phyloP scores from a whole-genome alignment of 108 stramenopile species.

The Chaetoceros tenuissimus region DNA sequence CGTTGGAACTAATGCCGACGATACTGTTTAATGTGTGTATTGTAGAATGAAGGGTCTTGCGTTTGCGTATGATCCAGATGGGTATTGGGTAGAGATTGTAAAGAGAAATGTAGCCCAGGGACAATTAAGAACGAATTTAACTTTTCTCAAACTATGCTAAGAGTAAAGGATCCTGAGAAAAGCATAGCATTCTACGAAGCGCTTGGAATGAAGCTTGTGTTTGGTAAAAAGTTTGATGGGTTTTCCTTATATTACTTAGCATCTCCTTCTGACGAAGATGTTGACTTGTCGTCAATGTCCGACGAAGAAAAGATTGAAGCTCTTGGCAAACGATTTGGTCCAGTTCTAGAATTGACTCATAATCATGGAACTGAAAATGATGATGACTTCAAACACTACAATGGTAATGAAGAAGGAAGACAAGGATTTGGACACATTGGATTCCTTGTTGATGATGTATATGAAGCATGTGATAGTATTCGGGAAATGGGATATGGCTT shows the following conservation, averaged over 20 bases:
- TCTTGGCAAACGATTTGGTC: too few species aligned
- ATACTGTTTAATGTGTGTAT: too few species aligned
- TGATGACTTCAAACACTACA: slow-evolving; percentile 64
- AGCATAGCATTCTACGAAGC: slow-evolving; percentile 82
- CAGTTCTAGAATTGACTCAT: slow-evolving; percentile 88
- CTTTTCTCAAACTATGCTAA: slow-evolving; percentile 94
- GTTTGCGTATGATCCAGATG: slow-evolving; percentile 90
- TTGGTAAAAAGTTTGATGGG: slow-evolving; percentile 67
- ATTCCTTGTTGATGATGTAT: slow-evolving; percentile 91
- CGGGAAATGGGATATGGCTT: slow-evolving; percentile 71
- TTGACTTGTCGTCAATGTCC: too few species aligned
- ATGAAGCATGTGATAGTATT: slow-evolving; percentile 78
- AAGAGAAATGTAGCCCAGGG: slow-evolving; percentile 26
- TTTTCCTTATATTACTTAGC: slow-evolving; percentile 95
- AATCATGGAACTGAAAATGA: slow-evolving; percentile 90
- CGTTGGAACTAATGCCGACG: too few species aligned
- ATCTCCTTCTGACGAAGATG: slow-evolving; percentile 23
- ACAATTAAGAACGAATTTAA: slow-evolving; percentile 55
- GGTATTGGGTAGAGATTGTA: slow-evolving; percentile 82
- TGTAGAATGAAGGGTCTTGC: slow-evolving; percentile 85
- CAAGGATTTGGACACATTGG: slow-evolving; percentile 98
- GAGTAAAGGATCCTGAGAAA: slow-evolving; percentile 88
- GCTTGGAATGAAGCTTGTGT: slow-evolving; percentile 78
- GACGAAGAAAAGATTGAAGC: slow-evolving; percentile 29
- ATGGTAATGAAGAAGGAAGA: slow-evolving; percentile 92